Conservation (phyloP, 2,329 filamentous ascomycete genomes). For the Talaromyces sp. region DNA sequence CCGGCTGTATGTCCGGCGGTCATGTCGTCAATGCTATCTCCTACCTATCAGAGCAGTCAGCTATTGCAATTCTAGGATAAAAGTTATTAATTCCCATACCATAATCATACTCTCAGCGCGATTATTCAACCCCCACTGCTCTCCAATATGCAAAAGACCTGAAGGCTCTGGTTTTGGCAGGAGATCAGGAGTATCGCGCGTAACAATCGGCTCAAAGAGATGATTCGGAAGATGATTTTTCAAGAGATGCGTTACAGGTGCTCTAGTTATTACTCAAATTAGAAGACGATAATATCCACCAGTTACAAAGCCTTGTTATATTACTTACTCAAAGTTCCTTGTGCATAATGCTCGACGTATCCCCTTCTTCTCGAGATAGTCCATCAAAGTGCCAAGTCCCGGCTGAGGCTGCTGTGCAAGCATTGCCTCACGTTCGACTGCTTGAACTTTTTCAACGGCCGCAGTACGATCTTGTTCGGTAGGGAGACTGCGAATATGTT, state of each 20-base stretch:
- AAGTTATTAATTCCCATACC: constrained; percentile 20
- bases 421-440: constrained; percentile 80
- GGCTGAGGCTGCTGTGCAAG: constrained; percentile 71
- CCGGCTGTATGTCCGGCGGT: constrained; percentile 77
- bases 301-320: background rate
- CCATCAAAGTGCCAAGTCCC: constrained; percentile 72
- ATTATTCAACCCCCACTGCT: constrained; percentile 61
- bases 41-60: constrained; percentile 38
- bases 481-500: constrained; percentile 75
- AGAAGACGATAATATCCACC: background rate
- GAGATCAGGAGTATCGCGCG: constrained; percentile 64
- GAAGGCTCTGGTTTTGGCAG: constrained; percentile 80
- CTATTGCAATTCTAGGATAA: background rate
- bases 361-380: constrained; percentile 63
- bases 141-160: constrained; percentile 79
- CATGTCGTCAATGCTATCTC: constrained; percentile 89
- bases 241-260: constrained; percentile 47
- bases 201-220: constrained; percentile 73
- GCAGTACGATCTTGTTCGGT: constrained; percentile 51
- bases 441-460: constrained; percentile 69
- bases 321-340: constrained; percentile 72
- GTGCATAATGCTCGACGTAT: constrained; percentile 85
- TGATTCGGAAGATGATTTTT: constrained; percentile 65
- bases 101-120: constrained; percentile 39
- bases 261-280: constrained; percentile 22